Base-by-base conservation (phyloP, 371 early-diverging fungal genomes). In the Mucor racemosus region DNA sequence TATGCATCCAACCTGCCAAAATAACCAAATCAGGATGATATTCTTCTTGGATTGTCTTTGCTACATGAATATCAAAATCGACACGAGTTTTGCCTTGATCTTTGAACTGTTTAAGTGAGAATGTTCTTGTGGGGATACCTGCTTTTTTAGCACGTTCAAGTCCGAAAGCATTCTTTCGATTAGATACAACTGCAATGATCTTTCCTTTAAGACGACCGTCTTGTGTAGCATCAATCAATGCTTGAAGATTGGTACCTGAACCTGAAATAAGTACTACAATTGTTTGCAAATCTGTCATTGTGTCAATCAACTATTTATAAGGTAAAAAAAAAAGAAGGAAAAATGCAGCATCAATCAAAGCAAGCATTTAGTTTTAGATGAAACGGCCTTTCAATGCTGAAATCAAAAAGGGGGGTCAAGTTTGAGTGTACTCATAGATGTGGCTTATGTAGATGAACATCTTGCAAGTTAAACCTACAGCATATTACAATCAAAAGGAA, bases 1-100 rank as follows among this genome's bases (percentile, higher is more conserved):
- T 97, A 74, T 96, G 97, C 98, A 98, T 98, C 86, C 89, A 98
- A 44, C 99, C 99, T 10, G 98, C 99, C 39, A 97, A 84, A n/a
- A 98, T 93, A 4, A 97, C 78, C 34, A 95, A 77, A 66, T 92
- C 92, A 0, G 94, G 94, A n/a, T 79, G 72, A 19, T 78, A 75
- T 9, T 74, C 57, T 35, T 83, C 75, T 56, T 73, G 76, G 64
- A 97, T 90, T 34, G 83, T 71, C 19, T 84, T 74, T 21, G 96
- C 97, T 39, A 97, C 87, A 31, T 92, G 92, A 17, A 86, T 67
- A 75, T 98, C 98, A 75, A 91, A 98, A 31, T 96, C 94, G 4
- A 83, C 85, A 40, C 99, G 91, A 15, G 95, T 73, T 73, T 92
- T 88, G 44, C 93, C 93, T 19, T 79, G 76, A 64, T 92, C 92